These are phyloP conservation scores for Blastocystis sp. DNA, from an alignment of 352 stramenopile genomes.

Conservation along the genomic window DNA sequence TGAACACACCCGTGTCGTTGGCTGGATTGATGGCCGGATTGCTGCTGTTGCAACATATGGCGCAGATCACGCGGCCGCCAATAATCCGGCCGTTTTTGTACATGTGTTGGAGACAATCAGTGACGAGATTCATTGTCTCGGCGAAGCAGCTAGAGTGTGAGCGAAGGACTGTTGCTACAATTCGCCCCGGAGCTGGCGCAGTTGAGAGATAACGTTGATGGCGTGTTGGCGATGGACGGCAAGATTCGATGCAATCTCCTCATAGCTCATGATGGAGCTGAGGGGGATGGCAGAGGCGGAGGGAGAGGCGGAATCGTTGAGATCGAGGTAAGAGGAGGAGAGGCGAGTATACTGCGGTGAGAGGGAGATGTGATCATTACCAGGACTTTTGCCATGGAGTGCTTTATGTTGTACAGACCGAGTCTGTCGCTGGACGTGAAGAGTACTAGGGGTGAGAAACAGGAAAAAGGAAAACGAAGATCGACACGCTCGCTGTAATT, in stretches of 20 bases:
- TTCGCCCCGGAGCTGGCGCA: conserved; percentile 44
- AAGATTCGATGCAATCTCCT: conserved; percentile 5
- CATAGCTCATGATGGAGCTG: conserved; percentile 26
- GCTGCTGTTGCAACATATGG: not conserved
- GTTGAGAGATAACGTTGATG: not conserved
- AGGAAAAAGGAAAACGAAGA: conserved; percentile 19
- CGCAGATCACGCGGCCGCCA: conserved; percentile 32
- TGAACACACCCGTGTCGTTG: not conserved
- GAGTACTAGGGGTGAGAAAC: conserved; percentile 17
- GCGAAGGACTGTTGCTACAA: not conserved
- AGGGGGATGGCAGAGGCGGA: not conserved
- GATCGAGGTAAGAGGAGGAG: not conserved
- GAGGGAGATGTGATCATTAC: not conserved
- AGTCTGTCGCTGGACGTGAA: conserved; percentile 54
- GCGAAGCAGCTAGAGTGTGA: conserved; percentile 40
- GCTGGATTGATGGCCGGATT: conserved; percentile 24
- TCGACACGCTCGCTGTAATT: conserved; percentile 7
- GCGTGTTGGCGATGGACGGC: conserved; percentile 4
- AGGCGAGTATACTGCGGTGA: conserved; percentile 36
- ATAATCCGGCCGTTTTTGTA: conserved; percentile 50
- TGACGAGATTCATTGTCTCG: conserved; percentile 32
- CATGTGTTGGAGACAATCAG: conserved; percentile 7
- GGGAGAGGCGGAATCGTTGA: not conserved
- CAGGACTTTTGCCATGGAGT: conserved; percentile 50
- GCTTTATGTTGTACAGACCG: conserved; percentile 63